Evolutionary conservation across 1,139 yeast genomes (phyloP).

Genomic region (Eremothecium cymbalariae): DNA sequence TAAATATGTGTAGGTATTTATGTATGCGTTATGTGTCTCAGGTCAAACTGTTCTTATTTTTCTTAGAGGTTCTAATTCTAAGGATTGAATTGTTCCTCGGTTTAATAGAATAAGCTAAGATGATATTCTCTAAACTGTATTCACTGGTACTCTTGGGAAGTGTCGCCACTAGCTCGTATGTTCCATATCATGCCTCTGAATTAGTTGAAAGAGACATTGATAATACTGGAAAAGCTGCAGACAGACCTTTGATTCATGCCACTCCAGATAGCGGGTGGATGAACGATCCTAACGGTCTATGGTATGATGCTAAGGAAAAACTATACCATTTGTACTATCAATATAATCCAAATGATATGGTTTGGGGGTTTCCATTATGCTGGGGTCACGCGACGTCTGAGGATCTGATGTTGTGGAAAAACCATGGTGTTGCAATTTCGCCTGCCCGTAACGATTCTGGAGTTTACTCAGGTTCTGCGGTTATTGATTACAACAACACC

Average conservation of each 20-base stretch:
- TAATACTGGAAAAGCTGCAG: too few relatives aligned
- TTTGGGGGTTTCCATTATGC: conserved; percentile 29
- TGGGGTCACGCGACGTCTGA: conserved; percentile 36
- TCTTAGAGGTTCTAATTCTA: too few relatives aligned
- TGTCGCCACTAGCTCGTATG: too few relatives aligned
- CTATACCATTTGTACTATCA: conserved; percentile 34
- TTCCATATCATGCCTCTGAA: too few relatives aligned
- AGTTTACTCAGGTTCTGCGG: conserved; percentile 34
- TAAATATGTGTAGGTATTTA: too few relatives aligned
- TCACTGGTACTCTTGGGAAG: too few relatives aligned
- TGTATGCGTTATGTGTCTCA: too few relatives aligned
- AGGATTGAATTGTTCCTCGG: too few relatives aligned
- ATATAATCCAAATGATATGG: conserved; percentile 29
- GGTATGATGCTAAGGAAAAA: conserved; percentile 21
- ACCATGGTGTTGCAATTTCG: conserved; percentile 29
- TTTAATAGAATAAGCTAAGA: too few relatives aligned
- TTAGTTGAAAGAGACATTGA: too few relatives aligned
- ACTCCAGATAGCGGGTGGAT: conserved; percentile 27
- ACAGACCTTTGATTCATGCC: conserved; percentile 23
- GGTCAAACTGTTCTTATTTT: too few relatives aligned
- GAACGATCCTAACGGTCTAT: conserved; percentile 29
- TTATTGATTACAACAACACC: conserved; percentile 34
- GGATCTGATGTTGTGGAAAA: conserved; percentile 32
- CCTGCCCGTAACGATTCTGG: conserved; percentile 28
- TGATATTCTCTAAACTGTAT: too few relatives aligned